Evolutionary conservation across 768 basidiomycete species (phyloP).

Genomic region (Agrocybe pediades): DNA sequence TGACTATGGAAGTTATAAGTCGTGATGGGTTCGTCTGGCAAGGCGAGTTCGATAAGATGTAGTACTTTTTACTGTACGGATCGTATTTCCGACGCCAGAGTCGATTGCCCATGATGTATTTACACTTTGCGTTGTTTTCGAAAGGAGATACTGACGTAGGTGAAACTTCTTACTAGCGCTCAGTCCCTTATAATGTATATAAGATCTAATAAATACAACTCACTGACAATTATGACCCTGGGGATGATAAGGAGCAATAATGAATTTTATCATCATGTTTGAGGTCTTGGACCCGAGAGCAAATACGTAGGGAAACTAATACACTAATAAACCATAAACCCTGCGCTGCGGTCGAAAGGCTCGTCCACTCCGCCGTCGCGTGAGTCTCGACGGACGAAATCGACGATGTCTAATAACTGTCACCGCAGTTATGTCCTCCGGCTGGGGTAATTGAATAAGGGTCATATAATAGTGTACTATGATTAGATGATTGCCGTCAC

Average conservation of each 20-base stretch:
- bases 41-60: too few relatives aligned
- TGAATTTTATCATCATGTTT: background rate
- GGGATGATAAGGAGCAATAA: background rate
- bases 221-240: background rate
- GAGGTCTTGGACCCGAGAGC: background rate
- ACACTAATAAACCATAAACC: too few relatives aligned
- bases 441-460: background rate
- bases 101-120: too few relatives aligned
- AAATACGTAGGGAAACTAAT: too few relatives aligned
- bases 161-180: constrained; percentile 8
- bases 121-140: background rate
- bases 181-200: too few relatives aligned
- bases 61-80: too few relatives aligned
- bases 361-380: too few relatives aligned
- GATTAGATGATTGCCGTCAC: background rate
- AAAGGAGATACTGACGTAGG: constrained; percentile 5
- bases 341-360: too few relatives aligned
- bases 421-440: background rate
- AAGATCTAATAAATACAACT: too few relatives aligned
- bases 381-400: too few relatives aligned
- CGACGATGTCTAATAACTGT: background rate
- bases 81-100: too few relatives aligned
- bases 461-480: background rate
- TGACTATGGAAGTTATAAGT: background rate
- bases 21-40: background rate